Evolutionary conservation across 345 rosid species (phyloP).

Genomic region (Schrenkiella parvula): DNA sequence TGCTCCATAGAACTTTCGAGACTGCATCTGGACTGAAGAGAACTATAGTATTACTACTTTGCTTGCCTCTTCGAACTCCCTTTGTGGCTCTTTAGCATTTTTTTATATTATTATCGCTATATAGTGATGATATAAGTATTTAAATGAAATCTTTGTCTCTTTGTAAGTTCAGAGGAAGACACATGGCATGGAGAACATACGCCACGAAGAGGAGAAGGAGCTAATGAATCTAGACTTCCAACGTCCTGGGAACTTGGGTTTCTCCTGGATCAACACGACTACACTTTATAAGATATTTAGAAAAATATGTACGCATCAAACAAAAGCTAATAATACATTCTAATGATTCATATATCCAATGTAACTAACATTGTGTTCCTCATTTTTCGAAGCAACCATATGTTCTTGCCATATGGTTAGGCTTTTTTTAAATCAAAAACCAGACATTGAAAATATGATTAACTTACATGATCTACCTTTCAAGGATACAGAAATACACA

Average conservation of each 20-base stretch:
- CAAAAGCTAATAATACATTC: neutral
- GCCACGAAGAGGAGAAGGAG: slow-evolving; percentile 23
- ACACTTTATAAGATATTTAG: neutral
- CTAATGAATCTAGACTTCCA: slow-evolving; percentile 33
- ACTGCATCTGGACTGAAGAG: slow-evolving; percentile 26
- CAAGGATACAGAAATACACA: neutral
- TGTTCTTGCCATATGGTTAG: neutral
- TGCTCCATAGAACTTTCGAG: neutral
- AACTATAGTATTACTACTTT: neutral
- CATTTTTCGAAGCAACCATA: neutral
- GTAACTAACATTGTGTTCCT: neutral
- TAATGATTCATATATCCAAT: neutral
- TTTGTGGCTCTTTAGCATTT: neutral
- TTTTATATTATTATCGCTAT: neutral
- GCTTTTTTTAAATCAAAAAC: neutral
- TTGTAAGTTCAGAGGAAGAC: slow-evolving; percentile 1
- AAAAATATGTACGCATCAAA: neutral
- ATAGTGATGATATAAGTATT: neutral
- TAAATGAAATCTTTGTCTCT: slow-evolving; percentile 29
- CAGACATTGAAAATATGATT: neutral
- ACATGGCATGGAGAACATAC: neutral
- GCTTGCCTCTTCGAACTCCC: slow-evolving; percentile 25
- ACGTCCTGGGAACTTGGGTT: slow-evolving; percentile 23
- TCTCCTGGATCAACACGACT: slow-evolving; percentile 24
- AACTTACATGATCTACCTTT: neutral